phyloP scores from a whole-genome alignment of 148 eudicot genomes.

The Fagopyrum homotropicum region DNA sequence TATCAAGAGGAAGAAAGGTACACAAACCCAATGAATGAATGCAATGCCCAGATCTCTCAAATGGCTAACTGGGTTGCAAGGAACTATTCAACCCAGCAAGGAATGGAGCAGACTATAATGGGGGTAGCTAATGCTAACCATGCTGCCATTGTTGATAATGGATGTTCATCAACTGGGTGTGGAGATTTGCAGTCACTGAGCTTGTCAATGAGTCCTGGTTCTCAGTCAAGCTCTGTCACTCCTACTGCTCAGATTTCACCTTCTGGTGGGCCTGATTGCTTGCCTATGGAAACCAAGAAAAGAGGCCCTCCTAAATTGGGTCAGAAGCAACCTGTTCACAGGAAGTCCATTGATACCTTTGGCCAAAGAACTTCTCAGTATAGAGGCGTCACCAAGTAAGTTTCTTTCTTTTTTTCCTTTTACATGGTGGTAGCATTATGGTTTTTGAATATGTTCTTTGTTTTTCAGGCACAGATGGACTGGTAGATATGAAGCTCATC shows the following conservation, averaged over 20 bases:
- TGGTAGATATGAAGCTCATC: constrained; percentile 70
- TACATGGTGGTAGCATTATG: not conserved
- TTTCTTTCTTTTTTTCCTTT: not conserved
- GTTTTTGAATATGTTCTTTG: not conserved
- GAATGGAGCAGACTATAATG: constrained; percentile 17
- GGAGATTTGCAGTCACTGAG: constrained; percentile 67
- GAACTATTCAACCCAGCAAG: constrained; percentile 6
- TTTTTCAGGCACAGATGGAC: constrained; percentile 70
- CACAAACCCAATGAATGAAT: constrained; percentile 3
- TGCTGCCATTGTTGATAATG: constrained; percentile 7
- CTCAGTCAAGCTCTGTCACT: constrained; percentile 82
- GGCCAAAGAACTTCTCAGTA: constrained; percentile 97
- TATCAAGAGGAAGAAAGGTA: constrained; percentile 8
- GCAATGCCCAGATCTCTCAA: constrained; percentile 10
- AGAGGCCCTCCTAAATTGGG: constrained; percentile 49
- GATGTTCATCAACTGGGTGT: constrained; percentile 27
- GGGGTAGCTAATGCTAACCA: constrained; percentile 5
- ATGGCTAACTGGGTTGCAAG: constrained; percentile 11
- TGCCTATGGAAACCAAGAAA: constrained; percentile 50
- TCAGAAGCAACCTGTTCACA: constrained; percentile 74
- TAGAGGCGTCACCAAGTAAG: constrained; percentile 89
- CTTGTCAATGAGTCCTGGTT: constrained; percentile 90
- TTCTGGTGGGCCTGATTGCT: constrained; percentile 24
- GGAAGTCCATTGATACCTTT: constrained; percentile 91
- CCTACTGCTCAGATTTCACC: constrained; percentile 56